Percentiles rank a stretch among this genome's conserved stretches.
These are phyloP conservation scores for Sporisorium exsertum DNA, from an alignment of 1,284 basidiomycete genomes.

Conservation along the genomic window DNA sequence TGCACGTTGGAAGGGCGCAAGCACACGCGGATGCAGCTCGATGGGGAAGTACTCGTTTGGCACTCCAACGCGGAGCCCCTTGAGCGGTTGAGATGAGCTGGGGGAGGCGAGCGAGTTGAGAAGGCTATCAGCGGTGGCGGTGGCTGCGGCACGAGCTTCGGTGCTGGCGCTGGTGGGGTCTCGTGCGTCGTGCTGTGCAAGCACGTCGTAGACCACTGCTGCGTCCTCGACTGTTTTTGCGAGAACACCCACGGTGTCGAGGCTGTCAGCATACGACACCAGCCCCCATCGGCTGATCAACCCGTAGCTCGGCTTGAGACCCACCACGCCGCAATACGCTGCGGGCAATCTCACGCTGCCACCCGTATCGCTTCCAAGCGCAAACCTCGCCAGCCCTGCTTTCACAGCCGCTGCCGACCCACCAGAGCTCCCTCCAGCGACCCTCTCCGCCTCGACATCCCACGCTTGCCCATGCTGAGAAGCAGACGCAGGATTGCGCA, in stretches of 20 bases:
- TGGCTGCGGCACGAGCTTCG: constrained; percentile 29
- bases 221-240: constrained; percentile 74
- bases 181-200: constrained; percentile 77
- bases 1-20: constrained; percentile 72
- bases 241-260: constrained; percentile 92
- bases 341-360: constrained; percentile 93
- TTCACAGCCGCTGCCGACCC: constrained; percentile 65
- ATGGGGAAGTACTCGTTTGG: constrained; percentile 85
- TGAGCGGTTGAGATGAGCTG: constrained; percentile 50
- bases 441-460: constrained; percentile 72
- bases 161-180: constrained; percentile 82
- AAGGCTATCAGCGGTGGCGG: constrained; percentile 2
- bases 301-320: constrained; percentile 94
- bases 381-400: constrained; percentile 69
- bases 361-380: constrained; percentile 93
- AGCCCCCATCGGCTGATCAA: constrained; percentile 90
- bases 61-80: constrained; percentile 76
- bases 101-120: constrained; percentile 4
- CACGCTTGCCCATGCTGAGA: constrained; percentile 2
- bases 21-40: constrained; percentile 75
- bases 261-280: constrained; percentile 90
- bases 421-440: constrained; percentile 72
- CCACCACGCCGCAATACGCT: constrained; percentile 90
- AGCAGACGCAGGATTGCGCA: constrained; percentile 54
- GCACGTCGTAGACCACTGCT: constrained; percentile 75